Conservation (phyloP, 257 asterid genomes). For the Salvia splendens region DNA sequence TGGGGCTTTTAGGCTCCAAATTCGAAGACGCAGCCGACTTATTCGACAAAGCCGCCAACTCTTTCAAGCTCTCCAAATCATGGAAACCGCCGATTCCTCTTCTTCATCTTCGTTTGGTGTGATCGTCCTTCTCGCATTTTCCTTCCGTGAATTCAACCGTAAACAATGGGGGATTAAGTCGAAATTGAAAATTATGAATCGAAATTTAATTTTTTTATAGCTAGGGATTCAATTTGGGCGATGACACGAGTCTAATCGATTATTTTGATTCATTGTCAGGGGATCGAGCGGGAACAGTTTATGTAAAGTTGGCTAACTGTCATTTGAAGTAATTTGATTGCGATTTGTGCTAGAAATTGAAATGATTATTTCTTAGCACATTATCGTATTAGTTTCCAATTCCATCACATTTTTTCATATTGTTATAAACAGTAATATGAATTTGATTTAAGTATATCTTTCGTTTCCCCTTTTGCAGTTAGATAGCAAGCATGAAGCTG, state of each 20-base stretch:
- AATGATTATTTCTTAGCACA: neutral
- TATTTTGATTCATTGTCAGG: conserved; percentile 45
- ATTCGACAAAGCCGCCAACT: conserved; percentile 85
- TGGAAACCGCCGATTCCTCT: conserved; percentile 36
- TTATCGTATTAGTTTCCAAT: neutral
- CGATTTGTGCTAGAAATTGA: neutral
- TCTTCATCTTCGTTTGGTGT: conserved; percentile 1
- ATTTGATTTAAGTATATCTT: neutral
- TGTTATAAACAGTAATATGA: neutral
- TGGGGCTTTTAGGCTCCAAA: too few species aligned
- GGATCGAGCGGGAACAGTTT: conserved; percentile 90
- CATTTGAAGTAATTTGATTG: conserved; percentile 57
- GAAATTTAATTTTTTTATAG: neutral
- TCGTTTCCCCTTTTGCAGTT: conserved; percentile 44
- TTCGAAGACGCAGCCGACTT: conserved; percentile 21
- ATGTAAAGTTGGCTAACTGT: conserved; percentile 80
- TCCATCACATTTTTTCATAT: neutral
- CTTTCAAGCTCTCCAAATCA: conserved; percentile 92
- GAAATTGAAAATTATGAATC: neutral
- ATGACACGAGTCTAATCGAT: conserved; percentile 2
- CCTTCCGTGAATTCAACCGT: too few species aligned
- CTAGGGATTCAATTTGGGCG: conserved; percentile 9
- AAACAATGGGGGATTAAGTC: neutral
- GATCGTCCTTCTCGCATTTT: conserved; percentile 12
- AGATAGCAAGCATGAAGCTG: conserved; percentile 99